These are phyloP conservation scores for Eutypa lata DNA, from an alignment of 2,329 filamentous ascomycete genomes.

Conservation along the genomic window DNA sequence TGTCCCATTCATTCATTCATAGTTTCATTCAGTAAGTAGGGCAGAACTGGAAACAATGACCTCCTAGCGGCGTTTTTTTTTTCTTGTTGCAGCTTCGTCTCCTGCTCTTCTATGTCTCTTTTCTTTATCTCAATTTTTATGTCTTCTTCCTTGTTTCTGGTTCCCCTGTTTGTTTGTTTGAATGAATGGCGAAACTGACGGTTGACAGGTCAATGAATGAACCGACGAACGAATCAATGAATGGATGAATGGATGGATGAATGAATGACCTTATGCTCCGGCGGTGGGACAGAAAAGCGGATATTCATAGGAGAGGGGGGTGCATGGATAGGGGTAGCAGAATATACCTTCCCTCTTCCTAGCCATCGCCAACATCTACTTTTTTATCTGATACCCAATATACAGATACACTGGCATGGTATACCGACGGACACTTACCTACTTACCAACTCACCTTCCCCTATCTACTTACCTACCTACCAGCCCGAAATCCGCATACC, in stretches of 20 bases:
- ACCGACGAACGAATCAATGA: background rate
- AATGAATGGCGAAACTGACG: no score
- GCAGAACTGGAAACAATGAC: background rate
- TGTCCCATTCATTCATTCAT: constrained; percentile 13
- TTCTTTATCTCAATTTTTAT: background rate
- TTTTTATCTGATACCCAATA: background rate
- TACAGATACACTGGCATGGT: background rate
- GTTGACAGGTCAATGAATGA: background rate
- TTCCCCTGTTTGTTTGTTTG: no score
- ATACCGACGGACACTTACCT: background rate
- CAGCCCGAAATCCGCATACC: no score
- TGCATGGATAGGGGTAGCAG: background rate
- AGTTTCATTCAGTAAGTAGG: no score
- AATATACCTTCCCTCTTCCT: background rate
- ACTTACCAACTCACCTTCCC: background rate
- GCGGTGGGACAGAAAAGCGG: background rate
- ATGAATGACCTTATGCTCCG: background rate
- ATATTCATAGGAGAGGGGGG: background rate
- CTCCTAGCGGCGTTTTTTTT: background rate
- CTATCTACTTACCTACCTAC: background rate
- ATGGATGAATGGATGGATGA: background rate
- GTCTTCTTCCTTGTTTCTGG: background rate
- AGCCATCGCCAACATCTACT: background rate
- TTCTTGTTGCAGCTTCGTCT: constrained; percentile 16
- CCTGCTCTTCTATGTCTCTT: constrained; percentile 5